Conservation (phyloP, 1,284 basidiomycete species). For the Waitea zeae region DNA sequence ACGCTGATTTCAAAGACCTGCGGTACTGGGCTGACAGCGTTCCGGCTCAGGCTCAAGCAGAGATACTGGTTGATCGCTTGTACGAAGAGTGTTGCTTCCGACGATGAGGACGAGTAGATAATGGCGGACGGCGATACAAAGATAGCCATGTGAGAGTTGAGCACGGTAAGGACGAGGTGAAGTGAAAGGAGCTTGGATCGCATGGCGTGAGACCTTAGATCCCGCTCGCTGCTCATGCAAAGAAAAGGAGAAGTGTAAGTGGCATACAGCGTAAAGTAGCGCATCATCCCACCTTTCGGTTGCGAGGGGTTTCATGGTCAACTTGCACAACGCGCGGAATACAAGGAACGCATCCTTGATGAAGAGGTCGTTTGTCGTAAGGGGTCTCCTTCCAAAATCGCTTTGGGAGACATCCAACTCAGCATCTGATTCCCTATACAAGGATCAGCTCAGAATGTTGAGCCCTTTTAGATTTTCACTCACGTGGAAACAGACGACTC, state of each 20-base stretch:
- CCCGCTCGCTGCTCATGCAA: conserved; percentile 52
- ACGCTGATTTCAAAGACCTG: conserved; percentile 98
- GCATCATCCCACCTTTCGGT: conserved; percentile 84
- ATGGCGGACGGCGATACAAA: conserved; percentile 76
- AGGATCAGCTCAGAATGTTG: too few species aligned
- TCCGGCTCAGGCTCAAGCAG: conserved; percentile 84
- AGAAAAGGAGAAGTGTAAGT: not conserved
- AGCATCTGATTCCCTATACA: too few species aligned
- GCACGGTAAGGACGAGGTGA: conserved; percentile 82
- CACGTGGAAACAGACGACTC: too few species aligned
- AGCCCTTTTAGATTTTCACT: too few species aligned
- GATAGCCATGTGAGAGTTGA: conserved; percentile 80
- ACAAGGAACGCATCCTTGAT: conserved; percentile 95
- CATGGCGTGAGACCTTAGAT: conserved; percentile 90
- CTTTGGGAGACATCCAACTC: too few species aligned
- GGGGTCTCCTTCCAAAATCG: too few species aligned
- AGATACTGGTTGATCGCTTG: conserved; percentile 93
- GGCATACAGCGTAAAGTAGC: too few species aligned
- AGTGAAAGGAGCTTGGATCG: conserved; percentile 87
- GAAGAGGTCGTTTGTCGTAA: conserved; percentile 68
- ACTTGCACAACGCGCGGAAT: conserved; percentile 87
- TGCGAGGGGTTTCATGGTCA: conserved; percentile 94
- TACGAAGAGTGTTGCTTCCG: conserved; percentile 77
- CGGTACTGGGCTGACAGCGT: conserved; percentile 88
- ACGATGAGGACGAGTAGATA: conserved; percentile 75